Evolutionary conservation across 768 basidiomycete genomes (phyloP).

Genomic region (Fomitopsis serialis): DNA sequence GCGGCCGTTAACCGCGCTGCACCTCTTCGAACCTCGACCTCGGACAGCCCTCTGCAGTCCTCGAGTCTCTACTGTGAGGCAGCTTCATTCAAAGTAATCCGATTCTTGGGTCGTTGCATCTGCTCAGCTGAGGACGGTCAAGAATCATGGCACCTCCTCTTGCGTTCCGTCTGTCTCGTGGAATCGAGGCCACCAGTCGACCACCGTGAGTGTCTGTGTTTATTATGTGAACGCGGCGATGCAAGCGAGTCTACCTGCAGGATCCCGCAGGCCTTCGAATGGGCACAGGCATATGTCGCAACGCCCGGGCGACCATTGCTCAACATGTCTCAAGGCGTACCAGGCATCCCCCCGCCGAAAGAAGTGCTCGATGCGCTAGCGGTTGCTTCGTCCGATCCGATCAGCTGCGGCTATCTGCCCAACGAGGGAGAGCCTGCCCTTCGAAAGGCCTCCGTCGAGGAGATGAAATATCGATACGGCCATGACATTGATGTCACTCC

Average conservation of each 20-base stretch:
- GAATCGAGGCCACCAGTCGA: conserved; percentile 14
- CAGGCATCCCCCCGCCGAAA: conserved; percentile 57
- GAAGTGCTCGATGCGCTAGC: conserved; percentile 39
- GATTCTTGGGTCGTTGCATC: neutral
- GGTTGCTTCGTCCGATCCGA: conserved; percentile 34
- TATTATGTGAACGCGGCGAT: neutral
- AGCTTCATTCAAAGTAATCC: neutral
- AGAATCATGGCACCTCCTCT: conserved; percentile 3
- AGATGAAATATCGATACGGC: conserved; percentile 61
- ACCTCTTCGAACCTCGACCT: neutral
- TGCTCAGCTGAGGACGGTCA: neutral
- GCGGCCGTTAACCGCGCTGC: neutral
- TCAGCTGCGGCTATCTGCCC: conserved; percentile 49
- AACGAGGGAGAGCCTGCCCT: conserved; percentile 54
- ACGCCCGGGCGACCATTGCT: conserved; percentile 45
- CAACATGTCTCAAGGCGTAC: conserved; percentile 75
- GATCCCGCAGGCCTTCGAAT: conserved; percentile 53
- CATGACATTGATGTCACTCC: conserved; percentile 37
- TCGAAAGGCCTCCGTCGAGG: conserved; percentile 46
- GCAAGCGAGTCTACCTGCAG: conserved; percentile 23
- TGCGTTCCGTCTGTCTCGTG: conserved; percentile 14
- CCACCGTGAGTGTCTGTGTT: conserved; percentile 13
- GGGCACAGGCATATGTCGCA: conserved; percentile 41
- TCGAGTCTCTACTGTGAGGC: neutral
- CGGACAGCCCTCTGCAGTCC: neutral